A percentile compares a stretch with the other conserved stretches of the same genome.
These are phyloP conservation scores for Striga hermonthica DNA, from an alignment of 305 asterid species.

Conservation along the genomic window DNA sequence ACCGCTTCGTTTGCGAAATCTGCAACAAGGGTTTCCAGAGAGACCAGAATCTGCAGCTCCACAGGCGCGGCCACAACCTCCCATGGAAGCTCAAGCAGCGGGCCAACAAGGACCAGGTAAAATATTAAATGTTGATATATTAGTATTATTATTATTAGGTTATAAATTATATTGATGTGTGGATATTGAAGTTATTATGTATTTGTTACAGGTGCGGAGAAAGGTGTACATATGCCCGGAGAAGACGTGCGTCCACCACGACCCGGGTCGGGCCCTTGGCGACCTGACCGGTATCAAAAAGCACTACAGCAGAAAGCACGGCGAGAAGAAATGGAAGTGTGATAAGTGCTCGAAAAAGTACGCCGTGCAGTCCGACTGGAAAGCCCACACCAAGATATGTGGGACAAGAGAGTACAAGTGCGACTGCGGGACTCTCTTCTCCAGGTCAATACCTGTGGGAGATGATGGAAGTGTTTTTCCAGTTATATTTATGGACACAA, in stretches of 20 bases:
- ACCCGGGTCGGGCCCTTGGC: conserved; percentile 80
- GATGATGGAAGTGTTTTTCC: neutral
- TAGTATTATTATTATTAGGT: too few relatives aligned
- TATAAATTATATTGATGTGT: too few relatives aligned
- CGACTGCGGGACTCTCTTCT: conserved; percentile 94
- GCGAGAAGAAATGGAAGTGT: conserved; percentile 94
- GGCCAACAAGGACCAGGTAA: conserved; percentile 51
- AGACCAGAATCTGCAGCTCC: conserved; percentile 89
- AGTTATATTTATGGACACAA: too few relatives aligned
- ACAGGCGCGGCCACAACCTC: conserved; percentile 83
- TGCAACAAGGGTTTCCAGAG: conserved; percentile 96
- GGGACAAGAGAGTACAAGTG: conserved; percentile 93
- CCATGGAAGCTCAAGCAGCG: conserved; percentile 94
- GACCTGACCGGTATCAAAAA: conserved; percentile 88
- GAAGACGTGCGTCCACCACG: conserved; percentile 75
- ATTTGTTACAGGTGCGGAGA: conserved; percentile 31
- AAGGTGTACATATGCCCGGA: conserved; percentile 90
- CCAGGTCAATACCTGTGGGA: too few relatives aligned
- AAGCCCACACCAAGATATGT: conserved; percentile 92
- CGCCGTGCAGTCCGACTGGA: conserved; percentile 95
- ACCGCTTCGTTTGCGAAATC: conserved; percentile 82
- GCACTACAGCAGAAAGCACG: conserved; percentile 81
- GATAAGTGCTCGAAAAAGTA: conserved; percentile 88
- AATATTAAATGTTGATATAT: too few relatives aligned
- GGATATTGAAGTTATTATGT: too few relatives aligned